Percentiles rank a stretch among this genome's conserved stretches.
phyloP scores from a whole-genome alignment of 192 early-diverging fungal genomes.

The Podila epicladia region DNA sequence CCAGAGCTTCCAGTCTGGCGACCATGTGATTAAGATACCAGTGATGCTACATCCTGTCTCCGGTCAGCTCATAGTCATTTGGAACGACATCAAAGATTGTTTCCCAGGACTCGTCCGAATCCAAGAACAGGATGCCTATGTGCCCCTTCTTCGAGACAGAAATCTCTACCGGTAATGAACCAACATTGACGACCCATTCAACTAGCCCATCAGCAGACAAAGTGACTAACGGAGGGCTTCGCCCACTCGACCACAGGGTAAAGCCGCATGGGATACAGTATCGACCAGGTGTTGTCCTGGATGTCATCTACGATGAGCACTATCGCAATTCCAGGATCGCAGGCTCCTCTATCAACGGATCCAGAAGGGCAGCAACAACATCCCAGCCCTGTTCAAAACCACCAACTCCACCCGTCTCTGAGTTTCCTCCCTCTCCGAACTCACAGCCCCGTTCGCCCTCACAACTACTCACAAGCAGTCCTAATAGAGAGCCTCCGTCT shows the following conservation, averaged over 20 bases:
- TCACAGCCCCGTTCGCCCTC: too few species aligned
- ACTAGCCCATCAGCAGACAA: background rate
- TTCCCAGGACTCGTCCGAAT: slow-evolving; percentile 29
- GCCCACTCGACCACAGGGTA: background rate
- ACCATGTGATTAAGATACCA: too few species aligned
- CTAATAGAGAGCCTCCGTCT: too few species aligned
- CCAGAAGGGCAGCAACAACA: too few species aligned
- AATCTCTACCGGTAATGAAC: slow-evolving; percentile 23
- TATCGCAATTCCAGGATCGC: background rate
- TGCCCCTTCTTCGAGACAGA: slow-evolving; percentile 17
- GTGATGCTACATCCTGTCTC: background rate
- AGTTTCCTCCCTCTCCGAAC: too few species aligned
- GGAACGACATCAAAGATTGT: slow-evolving; percentile 39
- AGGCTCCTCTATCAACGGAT: background rate
- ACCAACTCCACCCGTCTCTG: too few species aligned
- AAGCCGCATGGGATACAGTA: slow-evolving; percentile 35
- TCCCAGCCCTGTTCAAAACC: too few species aligned
- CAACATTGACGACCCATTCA: background rate
- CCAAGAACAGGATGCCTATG: slow-evolving; percentile 14
- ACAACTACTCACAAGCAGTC: too few species aligned
- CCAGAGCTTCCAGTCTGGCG: too few species aligned
- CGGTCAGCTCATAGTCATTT: slow-evolving; percentile 19
- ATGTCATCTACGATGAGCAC: slow-evolving; percentile 12
- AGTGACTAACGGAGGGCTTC: background rate
- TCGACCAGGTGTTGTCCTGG: slow-evolving; percentile 18